Evolutionary conservation across 305 asterid genomes (phyloP), one percentile per base, ranked within the genome.

Genomic region (Solanum hybrid): DNA sequence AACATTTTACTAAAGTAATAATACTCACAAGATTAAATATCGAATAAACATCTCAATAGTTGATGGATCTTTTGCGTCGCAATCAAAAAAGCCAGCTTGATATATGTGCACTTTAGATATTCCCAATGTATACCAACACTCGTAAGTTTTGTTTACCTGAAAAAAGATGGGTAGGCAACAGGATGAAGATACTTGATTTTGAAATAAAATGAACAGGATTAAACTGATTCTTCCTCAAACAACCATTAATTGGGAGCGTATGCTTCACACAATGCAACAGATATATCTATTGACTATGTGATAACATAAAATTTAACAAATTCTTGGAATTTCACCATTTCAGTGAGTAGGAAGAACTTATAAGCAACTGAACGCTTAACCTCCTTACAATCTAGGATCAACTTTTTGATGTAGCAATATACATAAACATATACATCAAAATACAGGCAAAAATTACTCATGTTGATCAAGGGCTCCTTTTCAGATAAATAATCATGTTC

Each of bases 111-210:
- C 98, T 94, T 92, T 95, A 89, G 99, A 93, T 83, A 95, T 90
- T 32, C 99, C 99, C 91, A 95, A 81, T 15, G 96, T 93, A 92
- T 97, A 97, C 99, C 98, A 95, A 94, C 99, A 97, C 91, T 95
- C 95, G 27, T 96, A 97, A 61, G 98, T 96, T 91, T 92, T 98
- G 93, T 97, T 97, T 81, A 97, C 98, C 99, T 97, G 93, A 88
- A 90, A 81, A 93, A 92, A 88, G 41, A 79, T 27, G 75, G 6
- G 90, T 79, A 94, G 38, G 92, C 61, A 83, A 24, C 88, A 45
- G 84, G 29, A 89, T 34, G 68, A 45, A 89, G 90, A 87, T 57
- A 70, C 29, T 4, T 77, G 91, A 81, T 65, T 77, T 89, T 75
- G 15, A 88, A 89, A 87, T 65, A 77, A 90, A n/a, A 65, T 26